Evolutionary conservation across 805 yeast genomes (phyloP).

Genomic region (Wickerhamiella alocasiicola): DNA sequence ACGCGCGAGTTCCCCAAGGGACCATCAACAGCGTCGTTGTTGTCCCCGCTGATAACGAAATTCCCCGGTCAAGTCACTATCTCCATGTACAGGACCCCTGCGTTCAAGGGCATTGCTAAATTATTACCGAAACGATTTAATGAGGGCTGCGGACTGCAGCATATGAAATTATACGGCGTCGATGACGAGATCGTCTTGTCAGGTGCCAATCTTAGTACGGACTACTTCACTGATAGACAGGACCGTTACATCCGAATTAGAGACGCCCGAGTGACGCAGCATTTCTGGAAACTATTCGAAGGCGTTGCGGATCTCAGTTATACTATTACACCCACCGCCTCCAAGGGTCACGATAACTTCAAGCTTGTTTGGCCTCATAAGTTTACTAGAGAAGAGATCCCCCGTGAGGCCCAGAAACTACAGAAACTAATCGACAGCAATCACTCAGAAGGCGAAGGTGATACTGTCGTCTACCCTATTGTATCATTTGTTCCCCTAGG

Average conservation of each 20-base stretch:
- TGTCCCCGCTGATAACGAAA: constrained; percentile 51
- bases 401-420: constrained; percentile 56
- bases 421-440: constrained; percentile 1
- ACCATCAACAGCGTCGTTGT: constrained; percentile 57
- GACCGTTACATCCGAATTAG: constrained; percentile 77
- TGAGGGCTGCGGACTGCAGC: constrained; percentile 88
- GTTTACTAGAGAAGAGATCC: constrained; percentile 16
- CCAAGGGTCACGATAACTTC: constrained; percentile 36
- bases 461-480: constrained; percentile 73
- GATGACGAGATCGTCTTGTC: constrained; percentile 78
- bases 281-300: constrained; percentile 58
- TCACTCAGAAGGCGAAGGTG: constrained; percentile 21
- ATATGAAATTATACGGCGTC: constrained; percentile 93
- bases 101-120: constrained; percentile 51
- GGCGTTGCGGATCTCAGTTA: constrained; percentile 63
- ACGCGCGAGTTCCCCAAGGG: constrained; percentile 79
- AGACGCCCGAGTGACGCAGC: constrained; percentile 46
- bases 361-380: constrained; percentile 55
- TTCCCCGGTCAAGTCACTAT: constrained; percentile 57
- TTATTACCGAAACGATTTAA: constrained; percentile 73
- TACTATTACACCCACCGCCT: constrained; percentile 36
- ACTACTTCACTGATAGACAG: constrained; percentile 89
- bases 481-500: constrained; percentile 84
- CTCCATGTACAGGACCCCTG: constrained; percentile 83
- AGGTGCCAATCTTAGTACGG: constrained; percentile 86